A percentile compares a stretch with the other conserved stretches of the same genome.
phyloP scores from a whole-genome alignment of 2,329 filamentous ascomycete genomes.

The Xylaria sp. region DNA sequence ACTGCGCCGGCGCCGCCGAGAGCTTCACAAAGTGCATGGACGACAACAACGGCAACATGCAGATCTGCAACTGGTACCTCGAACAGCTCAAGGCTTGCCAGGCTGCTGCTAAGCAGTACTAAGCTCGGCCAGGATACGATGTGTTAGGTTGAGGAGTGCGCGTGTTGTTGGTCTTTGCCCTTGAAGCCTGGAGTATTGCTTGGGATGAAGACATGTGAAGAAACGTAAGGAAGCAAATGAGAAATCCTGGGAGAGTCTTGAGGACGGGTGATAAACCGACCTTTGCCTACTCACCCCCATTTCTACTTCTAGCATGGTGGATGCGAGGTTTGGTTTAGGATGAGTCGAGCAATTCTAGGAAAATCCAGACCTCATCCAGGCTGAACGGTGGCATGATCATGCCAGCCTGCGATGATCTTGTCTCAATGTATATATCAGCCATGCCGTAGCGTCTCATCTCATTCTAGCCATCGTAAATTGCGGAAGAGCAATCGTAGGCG shows the following conservation, averaged over 20 bases:
- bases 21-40: conserved; percentile 97
- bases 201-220: too few relatives aligned
- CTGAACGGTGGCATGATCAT: neutral
- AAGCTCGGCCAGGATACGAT: conserved; percentile 36
- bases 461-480: neutral
- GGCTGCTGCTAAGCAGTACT: conserved; percentile 75
- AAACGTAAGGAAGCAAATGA: neutral
- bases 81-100: conserved; percentile 96
- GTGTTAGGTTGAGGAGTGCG: too few relatives aligned
- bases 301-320: too few relatives aligned
- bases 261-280: neutral
- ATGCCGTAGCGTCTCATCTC: neutral
- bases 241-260: too few relatives aligned
- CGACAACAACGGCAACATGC: conserved; percentile 90
- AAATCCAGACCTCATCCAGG: neutral
- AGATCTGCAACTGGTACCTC: conserved; percentile 96
- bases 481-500: neutral
- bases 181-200: too few relatives aligned
- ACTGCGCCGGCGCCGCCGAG: conserved; percentile 80
- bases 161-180: neutral
- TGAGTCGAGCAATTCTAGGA: too few relatives aligned
- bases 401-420: neutral
- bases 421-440: conserved; percentile 13
- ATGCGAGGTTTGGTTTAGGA: neutral
- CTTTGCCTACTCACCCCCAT: neutral